Percentiles rank a stretch among this genome's conserved stretches.
Evolutionary conservation across 345 rosid genomes (phyloP).

Genomic region (Lumnitzera littorea): DNA sequence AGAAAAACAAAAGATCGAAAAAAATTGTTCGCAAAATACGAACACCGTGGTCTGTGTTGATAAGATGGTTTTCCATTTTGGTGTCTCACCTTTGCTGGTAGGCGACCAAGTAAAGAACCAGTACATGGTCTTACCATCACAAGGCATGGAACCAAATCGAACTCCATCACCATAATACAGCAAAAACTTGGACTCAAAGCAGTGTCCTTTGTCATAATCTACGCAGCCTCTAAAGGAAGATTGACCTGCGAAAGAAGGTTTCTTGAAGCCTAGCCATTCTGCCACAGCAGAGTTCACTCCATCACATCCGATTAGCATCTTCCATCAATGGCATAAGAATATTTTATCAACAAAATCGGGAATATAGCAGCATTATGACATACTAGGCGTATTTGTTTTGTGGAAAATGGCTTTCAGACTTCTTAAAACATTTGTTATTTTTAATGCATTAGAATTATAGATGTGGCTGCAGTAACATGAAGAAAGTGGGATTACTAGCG

Average conservation of each 20-base stretch:
- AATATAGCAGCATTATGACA: background rate
- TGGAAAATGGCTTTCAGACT: too few species aligned
- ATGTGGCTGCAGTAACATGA: too few species aligned
- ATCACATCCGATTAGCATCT: constrained; percentile 69
- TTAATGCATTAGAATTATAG: too few species aligned
- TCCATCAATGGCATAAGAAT: background rate
- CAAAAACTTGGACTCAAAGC: constrained; percentile 22
- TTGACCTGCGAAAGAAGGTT: constrained; percentile 26
- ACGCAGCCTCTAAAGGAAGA: constrained; percentile 38
- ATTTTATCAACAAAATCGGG: background rate
- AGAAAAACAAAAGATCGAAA: too few species aligned
- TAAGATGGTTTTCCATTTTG: too few species aligned
- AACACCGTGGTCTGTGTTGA: too few species aligned
- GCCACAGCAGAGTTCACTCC: constrained; percentile 63
- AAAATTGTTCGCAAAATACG: too few species aligned
- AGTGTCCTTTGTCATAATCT: constrained; percentile 30
- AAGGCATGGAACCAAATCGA: constrained; percentile 44
- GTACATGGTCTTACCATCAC: constrained; percentile 22
- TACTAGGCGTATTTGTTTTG: too few species aligned
- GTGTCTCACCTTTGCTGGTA: constrained; percentile 20
- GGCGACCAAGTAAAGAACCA: constrained; percentile 18
- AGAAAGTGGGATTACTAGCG: too few species aligned
- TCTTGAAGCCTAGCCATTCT: constrained; percentile 58
- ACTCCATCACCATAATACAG: constrained; percentile 40
- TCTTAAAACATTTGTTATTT: too few species aligned